Evolutionary conservation across 2,329 filamentous ascomycete genomes (phyloP), one percentile per base, ranked within the genome.

Genomic region (Nannizziopsis arthrosporioides): DNA sequence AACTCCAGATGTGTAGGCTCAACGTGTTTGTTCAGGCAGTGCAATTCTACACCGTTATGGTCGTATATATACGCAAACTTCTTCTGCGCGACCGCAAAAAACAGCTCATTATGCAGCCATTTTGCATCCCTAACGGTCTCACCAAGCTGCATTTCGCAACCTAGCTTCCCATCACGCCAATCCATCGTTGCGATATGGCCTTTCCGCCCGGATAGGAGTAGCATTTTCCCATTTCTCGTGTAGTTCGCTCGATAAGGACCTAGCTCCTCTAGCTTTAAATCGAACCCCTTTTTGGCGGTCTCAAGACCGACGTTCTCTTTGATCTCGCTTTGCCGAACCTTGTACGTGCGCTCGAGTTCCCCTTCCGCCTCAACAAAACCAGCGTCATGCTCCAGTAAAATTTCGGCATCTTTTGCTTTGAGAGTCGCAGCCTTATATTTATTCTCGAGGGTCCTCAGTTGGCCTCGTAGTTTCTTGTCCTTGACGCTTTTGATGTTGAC

Each of bases 1-100:
- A 95, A 98, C 66, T 96, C 87, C 76, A 98, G 87, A 65, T 93
- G 83, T 10, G 85, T 84, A 11, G 93, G 85, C 64, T 98, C 92
- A 53, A 85, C 78, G 63, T 94, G 90, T 64, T 92, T 92, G 66
- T 81, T 82, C 61, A 98, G 69, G 62, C 85, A 89, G 65, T 98
- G 92, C 47, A 98, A 70, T 69, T 98, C 92, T 15, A 95, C 85
- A 44, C 92, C 92, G 49, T 85, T 78, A 49, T 80, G 75, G 60
- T 95, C 92, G 71, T 98, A 98, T 55, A 98, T 95, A 70, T 94
- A 98, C 54, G 92, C 85, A 57, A 92, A 84, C 68, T 90, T 92
- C 73, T 94, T 95, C 68, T 98, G 90, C 39, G 92, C 88, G 10
- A 94, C 87, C 0, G 90, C 90, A 68, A 96, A 95, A 68, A 80